Conservation (phyloP, 306 rosid species). For the Malus orientalis region DNA sequence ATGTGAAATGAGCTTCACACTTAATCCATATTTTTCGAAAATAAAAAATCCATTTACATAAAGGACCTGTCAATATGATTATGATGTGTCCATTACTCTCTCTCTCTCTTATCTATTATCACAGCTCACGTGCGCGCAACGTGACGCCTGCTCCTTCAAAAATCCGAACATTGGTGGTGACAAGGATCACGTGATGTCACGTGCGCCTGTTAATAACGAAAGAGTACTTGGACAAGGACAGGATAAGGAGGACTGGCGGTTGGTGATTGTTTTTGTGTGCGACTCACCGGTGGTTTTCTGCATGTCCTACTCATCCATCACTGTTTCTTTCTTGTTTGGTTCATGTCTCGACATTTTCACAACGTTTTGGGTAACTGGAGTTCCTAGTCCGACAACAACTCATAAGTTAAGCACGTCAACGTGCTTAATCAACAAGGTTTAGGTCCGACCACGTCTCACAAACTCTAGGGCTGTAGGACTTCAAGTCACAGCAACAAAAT, state of each 20-base stretch:
- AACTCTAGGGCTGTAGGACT: too few relatives aligned
- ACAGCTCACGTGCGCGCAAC: constrained; percentile 20
- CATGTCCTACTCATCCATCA: neutral
- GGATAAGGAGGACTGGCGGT: neutral
- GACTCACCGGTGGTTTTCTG: neutral
- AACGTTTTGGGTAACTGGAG: neutral
- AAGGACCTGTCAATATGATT: neutral
- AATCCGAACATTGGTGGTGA: neutral
- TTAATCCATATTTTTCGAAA: too few relatives aligned
- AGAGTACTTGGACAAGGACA: neutral
- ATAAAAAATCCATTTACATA: too few relatives aligned
- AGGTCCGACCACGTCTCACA: too few relatives aligned
- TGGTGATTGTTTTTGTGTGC: neutral
- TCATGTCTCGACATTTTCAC: neutral
- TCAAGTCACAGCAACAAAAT: too few relatives aligned
- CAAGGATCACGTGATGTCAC: constrained; percentile 8
- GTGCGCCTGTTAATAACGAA: neutral
- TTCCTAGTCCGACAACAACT: neutral
- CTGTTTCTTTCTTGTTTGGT: neutral
- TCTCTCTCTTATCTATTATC: neutral
- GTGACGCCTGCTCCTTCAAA: neutral
- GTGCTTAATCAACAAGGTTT: neutral
- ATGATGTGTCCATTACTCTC: neutral
- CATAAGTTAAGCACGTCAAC: neutral
- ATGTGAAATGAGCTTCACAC: too few relatives aligned